Evolutionary conservation across 768 basidiomycete genomes (phyloP).

Genomic region (Pisolithus tinctorius): DNA sequence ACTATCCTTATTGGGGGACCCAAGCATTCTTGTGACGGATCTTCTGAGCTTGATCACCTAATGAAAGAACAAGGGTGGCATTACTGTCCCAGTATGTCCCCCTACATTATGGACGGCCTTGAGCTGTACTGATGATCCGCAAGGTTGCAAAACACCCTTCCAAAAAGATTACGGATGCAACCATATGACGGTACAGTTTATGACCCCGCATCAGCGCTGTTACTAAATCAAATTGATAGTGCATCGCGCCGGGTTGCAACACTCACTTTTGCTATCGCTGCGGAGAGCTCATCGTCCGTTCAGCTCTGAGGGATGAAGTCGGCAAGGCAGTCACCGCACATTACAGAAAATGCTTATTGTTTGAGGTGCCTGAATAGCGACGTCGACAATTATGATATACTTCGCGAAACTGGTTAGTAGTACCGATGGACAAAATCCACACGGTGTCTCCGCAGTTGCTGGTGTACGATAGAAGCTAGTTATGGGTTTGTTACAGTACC

Average conservation of each 20-base stretch:
- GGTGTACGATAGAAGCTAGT: too few relatives aligned
- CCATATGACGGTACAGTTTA: constrained; percentile 46
- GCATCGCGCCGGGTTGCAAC: constrained; percentile 52
- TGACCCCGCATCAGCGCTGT: neutral
- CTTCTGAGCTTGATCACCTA: constrained; percentile 44
- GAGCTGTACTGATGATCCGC: neutral
- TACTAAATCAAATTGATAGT: constrained; percentile 27
- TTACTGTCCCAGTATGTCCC: constrained; percentile 48
- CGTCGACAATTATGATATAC: neutral
- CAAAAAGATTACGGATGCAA: constrained; percentile 49
- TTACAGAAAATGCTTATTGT: constrained; percentile 29
- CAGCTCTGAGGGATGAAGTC: constrained; percentile 29
- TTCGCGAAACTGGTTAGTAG: too few relatives aligned
- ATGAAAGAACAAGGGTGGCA: constrained; percentile 57
- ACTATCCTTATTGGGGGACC: constrained; percentile 27
- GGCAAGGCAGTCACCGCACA: constrained; percentile 24
- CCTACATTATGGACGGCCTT: neutral
- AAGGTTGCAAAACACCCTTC: constrained; percentile 43
- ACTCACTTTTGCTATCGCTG: constrained; percentile 53
- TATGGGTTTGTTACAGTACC: too few relatives aligned
- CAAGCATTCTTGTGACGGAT: constrained; percentile 53
- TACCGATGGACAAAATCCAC: too few relatives aligned
- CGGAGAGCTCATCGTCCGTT: constrained; percentile 39
- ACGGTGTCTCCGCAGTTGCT: too few relatives aligned
- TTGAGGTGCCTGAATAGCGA: constrained; percentile 24